Evolutionary conservation across 352 stramenopile genomes (phyloP), one percentile per base, ranked within the genome.

Genomic region (Globisporangium ultimum): DNA sequence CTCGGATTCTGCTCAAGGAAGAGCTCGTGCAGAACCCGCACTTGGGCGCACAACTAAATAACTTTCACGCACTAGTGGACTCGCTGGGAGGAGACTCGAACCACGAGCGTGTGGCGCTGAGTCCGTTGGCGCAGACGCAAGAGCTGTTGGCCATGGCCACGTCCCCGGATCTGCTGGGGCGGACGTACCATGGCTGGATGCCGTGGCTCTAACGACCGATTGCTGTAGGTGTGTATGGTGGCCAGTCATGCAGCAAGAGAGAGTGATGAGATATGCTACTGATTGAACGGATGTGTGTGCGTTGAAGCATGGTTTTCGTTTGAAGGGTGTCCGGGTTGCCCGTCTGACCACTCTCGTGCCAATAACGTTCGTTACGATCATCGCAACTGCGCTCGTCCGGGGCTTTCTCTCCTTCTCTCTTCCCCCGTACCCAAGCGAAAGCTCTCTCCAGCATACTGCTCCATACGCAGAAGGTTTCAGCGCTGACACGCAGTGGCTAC

Each of bases 131-230:
- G n/a, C 91, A 97, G 57, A 88, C 92, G 6, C 71, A 96, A 34
- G 80, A 89, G 53, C 72, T 97, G 14, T 61, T 97, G 22, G 65
- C 75, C 17, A 66, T 97, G 36, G 89, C 91, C 0, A 93, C 80
- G 1, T 82, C 89, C 5, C 80, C 87, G 8, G 79, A 94, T 60
- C 55, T 97, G 3, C 70, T 97, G 11, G 83, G 84, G 3, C 78
- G 84, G 20, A 93, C 80, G 2, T 93, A 88, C 50, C 80, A 89
- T 51, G 84, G 81, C 2, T 93, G 84, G 84, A 93, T 89, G 81
- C 79, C 84, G 53, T 91, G 84, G 84, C 70, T 91, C 48, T 90
- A 43, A 38, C 14, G 1, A 12, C 13, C 18, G 3, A n/a, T 28
- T 49, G 17, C 10, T n/a, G n/a, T 15, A 58, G 34, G 42, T 55